Evolutionary conservation across 176 grass and related monocot species (phyloP).

Genomic region (Carex scoparia): DNA sequence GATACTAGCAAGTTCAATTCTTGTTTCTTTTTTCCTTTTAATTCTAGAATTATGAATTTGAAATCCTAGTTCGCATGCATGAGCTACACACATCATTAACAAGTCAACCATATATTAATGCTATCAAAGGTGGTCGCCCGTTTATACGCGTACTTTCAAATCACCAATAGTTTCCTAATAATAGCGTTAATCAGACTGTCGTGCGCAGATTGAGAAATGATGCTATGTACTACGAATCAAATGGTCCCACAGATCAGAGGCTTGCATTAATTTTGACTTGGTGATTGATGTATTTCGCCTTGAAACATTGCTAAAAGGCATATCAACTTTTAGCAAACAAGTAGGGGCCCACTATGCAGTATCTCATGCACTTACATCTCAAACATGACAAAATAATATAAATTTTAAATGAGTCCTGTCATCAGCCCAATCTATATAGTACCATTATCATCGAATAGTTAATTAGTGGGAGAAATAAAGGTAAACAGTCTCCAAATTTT

Average conservation of each 20-base stretch:
- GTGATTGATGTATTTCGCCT: neutral
- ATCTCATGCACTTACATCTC: slow-evolving; percentile 5
- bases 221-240: neutral
- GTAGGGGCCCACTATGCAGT: neutral
- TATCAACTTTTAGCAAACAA: slow-evolving; percentile 19
- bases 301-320: slow-evolving; percentile 4
- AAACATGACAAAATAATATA: slow-evolving; percentile 2
- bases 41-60: too few relatives aligned
- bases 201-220: neutral
- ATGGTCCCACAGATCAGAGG: neutral
- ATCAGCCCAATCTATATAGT: neutral
- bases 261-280: neutral
- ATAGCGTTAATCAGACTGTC: neutral
- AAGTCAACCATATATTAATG: too few relatives aligned
- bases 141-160: too few relatives aligned
- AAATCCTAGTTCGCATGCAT: too few relatives aligned
- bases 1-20: too few relatives aligned
- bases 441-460: neutral
- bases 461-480: slow-evolving; percentile 1
- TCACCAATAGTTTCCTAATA: too few relatives aligned
- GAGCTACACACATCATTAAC: too few relatives aligned
- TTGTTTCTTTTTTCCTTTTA: too few relatives aligned
- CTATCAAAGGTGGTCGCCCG: too few relatives aligned
- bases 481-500: slow-evolving; percentile 26
- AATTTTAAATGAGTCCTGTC: neutral